phyloP scores from a whole-genome alignment of 257 asterid species.

The Anisodus tanguticus region DNA sequence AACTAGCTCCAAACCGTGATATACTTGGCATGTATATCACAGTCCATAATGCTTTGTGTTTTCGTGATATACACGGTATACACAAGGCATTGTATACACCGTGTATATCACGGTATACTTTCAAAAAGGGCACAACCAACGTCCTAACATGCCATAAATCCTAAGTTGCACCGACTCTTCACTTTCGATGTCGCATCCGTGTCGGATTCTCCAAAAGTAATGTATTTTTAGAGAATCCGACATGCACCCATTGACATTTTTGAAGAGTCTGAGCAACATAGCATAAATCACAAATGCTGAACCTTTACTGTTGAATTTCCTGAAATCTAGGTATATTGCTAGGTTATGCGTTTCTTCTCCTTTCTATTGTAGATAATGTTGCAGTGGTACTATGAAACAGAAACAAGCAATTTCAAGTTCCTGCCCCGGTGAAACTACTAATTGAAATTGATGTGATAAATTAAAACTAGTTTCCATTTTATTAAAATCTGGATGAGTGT shows the following conservation, averaged over 20 bases:
- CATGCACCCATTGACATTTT: no score
- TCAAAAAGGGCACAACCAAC: neutral
- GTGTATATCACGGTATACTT: no score
- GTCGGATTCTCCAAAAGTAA: no score
- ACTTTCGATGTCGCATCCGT: no score
- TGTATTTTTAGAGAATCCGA: no score
- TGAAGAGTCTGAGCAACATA: no score
- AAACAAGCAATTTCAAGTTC: neutral
- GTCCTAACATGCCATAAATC: neutral
- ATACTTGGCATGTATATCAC: no score
- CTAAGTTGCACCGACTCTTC: no score
- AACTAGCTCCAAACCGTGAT: no score
- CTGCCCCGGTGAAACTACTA: neutral
- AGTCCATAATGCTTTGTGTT: no score
- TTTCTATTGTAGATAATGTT: neutral
- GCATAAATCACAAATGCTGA: neutral
- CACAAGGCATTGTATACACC: no score
- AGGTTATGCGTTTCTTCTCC: neutral
- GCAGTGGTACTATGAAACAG: neutral
- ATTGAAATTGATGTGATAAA: neutral
- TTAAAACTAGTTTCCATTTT: neutral
- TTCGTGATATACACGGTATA: no score
- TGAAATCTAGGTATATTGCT: neutral
- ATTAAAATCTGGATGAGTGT: neutral
- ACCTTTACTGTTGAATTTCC: neutral